Conservation (phyloP, 768 basidiomycete genomes). For the Kwoniella bestiolae region DNA sequence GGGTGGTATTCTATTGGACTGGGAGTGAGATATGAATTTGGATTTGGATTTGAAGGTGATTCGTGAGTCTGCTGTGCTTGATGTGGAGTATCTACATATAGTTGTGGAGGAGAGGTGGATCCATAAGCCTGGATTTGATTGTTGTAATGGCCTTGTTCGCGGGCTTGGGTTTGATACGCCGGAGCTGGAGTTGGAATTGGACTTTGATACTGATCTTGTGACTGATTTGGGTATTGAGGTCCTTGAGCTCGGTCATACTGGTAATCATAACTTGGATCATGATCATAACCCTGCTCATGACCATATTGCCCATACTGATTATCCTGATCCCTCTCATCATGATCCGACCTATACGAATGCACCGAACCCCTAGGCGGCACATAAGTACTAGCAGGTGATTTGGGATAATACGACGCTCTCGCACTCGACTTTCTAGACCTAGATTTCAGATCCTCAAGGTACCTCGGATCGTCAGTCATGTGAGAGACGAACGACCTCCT, state of each 20-base stretch:
- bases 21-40: neutral
- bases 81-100: too few species aligned
- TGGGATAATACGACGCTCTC: neutral
- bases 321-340: neutral
- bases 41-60: too few species aligned
- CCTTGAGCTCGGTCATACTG: neutral
- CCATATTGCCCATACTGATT: neutral
- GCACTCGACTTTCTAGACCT: neutral
- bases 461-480: neutral
- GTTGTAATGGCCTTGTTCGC: neutral
- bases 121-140: neutral
- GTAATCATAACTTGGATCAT: neutral
- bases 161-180: too few species aligned
- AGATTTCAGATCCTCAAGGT: constrained; percentile 2
- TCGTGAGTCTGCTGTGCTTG: too few species aligned
- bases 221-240: too few species aligned
- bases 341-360: neutral
- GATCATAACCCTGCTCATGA: neutral
- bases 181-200: too few species aligned
- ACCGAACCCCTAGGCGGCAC: neutral
- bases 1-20: neutral
- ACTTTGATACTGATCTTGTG: too few species aligned
- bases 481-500: constrained; percentile 1
- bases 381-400: constrained; percentile 5
- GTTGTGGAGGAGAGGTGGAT: too few species aligned